A percentile compares a stretch with the other conserved stretches of the same genome.
Evolutionary conservation across 2,329 filamentous ascomycete species (phyloP).

Genomic region (Domatiomyces catenatus): DNA sequence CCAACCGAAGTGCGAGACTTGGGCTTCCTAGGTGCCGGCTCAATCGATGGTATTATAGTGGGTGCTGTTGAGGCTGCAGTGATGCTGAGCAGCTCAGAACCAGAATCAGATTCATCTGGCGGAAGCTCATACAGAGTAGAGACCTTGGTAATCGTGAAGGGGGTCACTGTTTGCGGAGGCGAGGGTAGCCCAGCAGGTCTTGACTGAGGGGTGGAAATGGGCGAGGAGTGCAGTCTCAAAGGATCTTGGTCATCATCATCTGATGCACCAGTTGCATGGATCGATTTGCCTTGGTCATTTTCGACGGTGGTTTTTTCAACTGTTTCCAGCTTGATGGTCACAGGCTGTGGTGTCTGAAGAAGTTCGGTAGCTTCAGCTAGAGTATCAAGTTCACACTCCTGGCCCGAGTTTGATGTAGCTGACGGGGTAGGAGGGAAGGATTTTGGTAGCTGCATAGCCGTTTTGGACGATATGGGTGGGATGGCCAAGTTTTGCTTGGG

Average conservation of each 20-base stretch:
- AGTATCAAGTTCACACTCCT: constrained; percentile 5
- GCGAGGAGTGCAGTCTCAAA: neutral
- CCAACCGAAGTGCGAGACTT: constrained; percentile 7
- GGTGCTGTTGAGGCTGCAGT: neutral
- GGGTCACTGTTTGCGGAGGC: neutral
- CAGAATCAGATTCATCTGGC: neutral
- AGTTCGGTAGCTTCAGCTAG: neutral
- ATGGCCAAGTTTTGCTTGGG: constrained; percentile 1
- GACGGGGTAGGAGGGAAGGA: constrained; percentile 5
- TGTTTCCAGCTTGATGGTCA: constrained; percentile 16
- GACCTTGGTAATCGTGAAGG: neutral
- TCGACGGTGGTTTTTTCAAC: constrained; percentile 14
- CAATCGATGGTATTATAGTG: constrained; percentile 13
- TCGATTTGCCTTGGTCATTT: constrained; percentile 5
- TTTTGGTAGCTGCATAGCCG: neutral
- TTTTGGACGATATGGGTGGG: constrained; percentile 8
- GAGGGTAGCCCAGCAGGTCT: neutral
- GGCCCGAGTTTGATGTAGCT: constrained; percentile 14
- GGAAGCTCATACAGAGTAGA: neutral
- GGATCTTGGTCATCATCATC: neutral
- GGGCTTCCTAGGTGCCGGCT: constrained; percentile 6
- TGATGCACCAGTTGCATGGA: neutral
- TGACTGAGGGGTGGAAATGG: neutral
- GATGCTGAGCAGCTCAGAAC: neutral
- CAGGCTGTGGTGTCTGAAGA: neutral